Evolutionary conservation across 192 early-diverging fungal genomes (phyloP).

Genomic region (Haplosporangium gracile): DNA sequence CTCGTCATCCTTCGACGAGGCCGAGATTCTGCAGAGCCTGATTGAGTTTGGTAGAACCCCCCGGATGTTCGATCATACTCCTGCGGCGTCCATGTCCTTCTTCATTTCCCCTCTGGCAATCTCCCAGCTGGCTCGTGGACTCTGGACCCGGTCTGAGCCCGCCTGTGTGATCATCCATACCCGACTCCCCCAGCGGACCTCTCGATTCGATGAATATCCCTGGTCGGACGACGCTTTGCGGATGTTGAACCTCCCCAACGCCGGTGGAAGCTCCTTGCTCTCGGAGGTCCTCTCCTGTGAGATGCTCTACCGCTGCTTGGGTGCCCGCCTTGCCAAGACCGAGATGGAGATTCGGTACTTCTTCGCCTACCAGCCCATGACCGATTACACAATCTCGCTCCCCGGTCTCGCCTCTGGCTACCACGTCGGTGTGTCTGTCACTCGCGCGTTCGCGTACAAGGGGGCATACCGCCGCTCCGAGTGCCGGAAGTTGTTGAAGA

Average conservation of each 20-base stretch:
- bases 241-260: slow-evolving; percentile 61
- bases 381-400: slow-evolving; percentile 60
- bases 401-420: slow-evolving; percentile 40
- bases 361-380: slow-evolving; percentile 58
- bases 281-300: slow-evolving; percentile 65
- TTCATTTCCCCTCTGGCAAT: slow-evolving; percentile 43
- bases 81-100: slow-evolving; percentile 23
- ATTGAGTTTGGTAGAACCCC: slow-evolving; percentile 41
- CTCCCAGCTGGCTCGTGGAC: slow-evolving; percentile 25
- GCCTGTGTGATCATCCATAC: slow-evolving; percentile 53
- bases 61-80: slow-evolving; percentile 32
- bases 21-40: slow-evolving; percentile 12
- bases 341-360: slow-evolving; percentile 66
- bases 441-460: slow-evolving; percentile 59
- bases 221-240: slow-evolving; percentile 44
- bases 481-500: slow-evolving; percentile 54
- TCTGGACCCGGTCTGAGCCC: slow-evolving; percentile 35
- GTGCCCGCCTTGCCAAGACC: slow-evolving; percentile 60
- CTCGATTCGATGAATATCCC: slow-evolving; percentile 50
- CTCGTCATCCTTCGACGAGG: slow-evolving; percentile 1
- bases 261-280: slow-evolving; percentile 60
- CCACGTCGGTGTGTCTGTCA: slow-evolving; percentile 62
- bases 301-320: slow-evolving; percentile 58
- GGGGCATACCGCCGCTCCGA: slow-evolving; percentile 53
- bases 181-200: slow-evolving; percentile 25